Conservation (phyloP, 1,139 yeast species). For the Nakaseomyces uthaithaninus region DNA sequence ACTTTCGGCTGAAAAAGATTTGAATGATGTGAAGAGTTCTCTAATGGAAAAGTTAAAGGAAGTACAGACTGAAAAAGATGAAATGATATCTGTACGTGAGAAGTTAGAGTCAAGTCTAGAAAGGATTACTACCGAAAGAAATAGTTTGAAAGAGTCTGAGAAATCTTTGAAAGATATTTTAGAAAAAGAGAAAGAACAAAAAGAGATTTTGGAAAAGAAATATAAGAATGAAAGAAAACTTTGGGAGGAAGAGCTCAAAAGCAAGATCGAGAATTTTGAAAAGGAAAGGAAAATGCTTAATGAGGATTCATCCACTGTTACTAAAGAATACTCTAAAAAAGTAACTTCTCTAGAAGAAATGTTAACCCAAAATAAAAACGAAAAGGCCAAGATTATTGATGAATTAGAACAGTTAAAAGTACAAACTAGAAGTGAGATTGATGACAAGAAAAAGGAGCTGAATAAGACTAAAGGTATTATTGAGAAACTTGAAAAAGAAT, state of each 20-base stretch:
- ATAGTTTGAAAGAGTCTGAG: background rate
- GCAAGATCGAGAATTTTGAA: conserved; percentile 41
- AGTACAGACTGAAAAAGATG: conserved; percentile 8
- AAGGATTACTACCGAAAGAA: background rate
- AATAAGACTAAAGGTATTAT: conserved; percentile 2
- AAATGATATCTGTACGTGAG: background rate
- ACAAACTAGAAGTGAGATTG: background rate
- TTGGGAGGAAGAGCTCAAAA: conserved; percentile 28
- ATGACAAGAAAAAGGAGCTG: conserved; percentile 1
- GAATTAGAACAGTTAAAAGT: conserved; percentile 14
- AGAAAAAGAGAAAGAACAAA: background rate
- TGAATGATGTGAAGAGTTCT: background rate
- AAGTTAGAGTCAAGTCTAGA: background rate
- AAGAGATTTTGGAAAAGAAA: background rate
- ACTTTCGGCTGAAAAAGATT: background rate
- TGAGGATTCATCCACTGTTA: conserved; percentile 43
- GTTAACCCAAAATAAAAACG: conserved; percentile 12
- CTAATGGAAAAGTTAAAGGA: background rate
- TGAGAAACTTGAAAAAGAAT: background rate
- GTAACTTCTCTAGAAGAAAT: conserved; percentile 34
- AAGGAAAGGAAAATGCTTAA: conserved; percentile 42
- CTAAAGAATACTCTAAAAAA: conserved; percentile 43
- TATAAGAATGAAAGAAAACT: conserved; percentile 16
- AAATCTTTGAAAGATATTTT: background rate
- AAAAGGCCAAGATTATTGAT: conserved; percentile 10